Conservation (phyloP, 495 filamentous ascomycete genomes). For the Venustampulla echinocandica region DNA sequence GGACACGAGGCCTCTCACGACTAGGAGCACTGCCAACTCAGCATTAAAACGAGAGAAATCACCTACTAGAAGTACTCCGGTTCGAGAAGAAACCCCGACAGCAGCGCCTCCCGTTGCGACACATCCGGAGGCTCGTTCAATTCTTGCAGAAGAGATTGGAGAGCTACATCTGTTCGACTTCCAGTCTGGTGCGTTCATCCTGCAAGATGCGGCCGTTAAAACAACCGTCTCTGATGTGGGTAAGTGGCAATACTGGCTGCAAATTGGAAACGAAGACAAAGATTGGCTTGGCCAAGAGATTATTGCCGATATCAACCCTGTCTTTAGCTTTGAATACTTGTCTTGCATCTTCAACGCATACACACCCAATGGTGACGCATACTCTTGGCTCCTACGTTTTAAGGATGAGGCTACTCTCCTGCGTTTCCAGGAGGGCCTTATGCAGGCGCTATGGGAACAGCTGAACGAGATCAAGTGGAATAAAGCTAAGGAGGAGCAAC, state of each 20-base stretch:
- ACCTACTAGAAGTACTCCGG: conserved; percentile 20
- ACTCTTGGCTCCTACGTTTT: conserved; percentile 93
- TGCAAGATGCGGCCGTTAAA: conserved; percentile 64
- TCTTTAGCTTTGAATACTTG: conserved; percentile 96
- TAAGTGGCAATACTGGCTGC: conserved; percentile 92
- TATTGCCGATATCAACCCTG: conserved; percentile 85
- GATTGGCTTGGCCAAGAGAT: conserved; percentile 87
- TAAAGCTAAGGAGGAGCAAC: conserved; percentile 84
- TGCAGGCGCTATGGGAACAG: conserved; percentile 96
- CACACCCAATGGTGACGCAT: conserved; percentile 75
- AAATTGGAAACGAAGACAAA: conserved; percentile 66
- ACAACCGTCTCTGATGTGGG: conserved; percentile 82
- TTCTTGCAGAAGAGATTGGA: conserved; percentile 65
- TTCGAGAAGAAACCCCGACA: conserved; percentile 31
- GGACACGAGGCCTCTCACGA: conserved; percentile 3
- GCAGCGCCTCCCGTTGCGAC: conserved; percentile 49
- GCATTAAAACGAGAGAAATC: conserved; percentile 21
- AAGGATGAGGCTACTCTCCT: conserved; percentile 71
- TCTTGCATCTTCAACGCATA: conserved; percentile 99
- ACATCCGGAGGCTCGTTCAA: conserved; percentile 61
- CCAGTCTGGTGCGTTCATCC: conserved; percentile 67
- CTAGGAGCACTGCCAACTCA: conserved; percentile 23
- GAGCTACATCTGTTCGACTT: conserved; percentile 95
- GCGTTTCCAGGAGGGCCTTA: conserved; percentile 85
- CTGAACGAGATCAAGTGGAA: conserved; percentile 90